These are phyloP conservation scores for Cadophora sp. DNA, from an alignment of 2,329 filamentous ascomycete species.

Conservation along the genomic window DNA sequence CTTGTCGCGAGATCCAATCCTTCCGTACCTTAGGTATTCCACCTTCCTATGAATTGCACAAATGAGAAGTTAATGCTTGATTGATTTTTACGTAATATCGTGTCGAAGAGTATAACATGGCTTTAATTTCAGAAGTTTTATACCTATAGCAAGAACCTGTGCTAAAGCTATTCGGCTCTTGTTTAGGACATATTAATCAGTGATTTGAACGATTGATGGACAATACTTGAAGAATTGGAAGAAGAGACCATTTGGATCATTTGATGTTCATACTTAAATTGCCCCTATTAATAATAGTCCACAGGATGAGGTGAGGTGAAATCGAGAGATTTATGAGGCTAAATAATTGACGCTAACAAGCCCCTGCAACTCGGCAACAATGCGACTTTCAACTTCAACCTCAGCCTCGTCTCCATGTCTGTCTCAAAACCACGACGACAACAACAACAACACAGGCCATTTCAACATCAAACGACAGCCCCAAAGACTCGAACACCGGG, in stretches of 20 bases:
- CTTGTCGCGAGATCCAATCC: not conserved
- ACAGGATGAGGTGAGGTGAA: no score
- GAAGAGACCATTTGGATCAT: no score
- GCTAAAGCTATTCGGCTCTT: no score
- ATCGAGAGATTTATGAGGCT: not conserved
- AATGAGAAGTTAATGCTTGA: not conserved
- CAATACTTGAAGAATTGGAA: no score
- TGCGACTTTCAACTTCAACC: not conserved
- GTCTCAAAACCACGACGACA: not conserved
- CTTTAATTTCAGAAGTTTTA: slow-evolving; percentile 17
- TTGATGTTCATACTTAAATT: no score
- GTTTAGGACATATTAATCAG: no score
- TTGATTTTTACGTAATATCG: not conserved
- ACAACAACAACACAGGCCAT: not conserved
- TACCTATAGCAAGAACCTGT: slow-evolving; percentile 41
- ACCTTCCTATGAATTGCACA: not conserved
- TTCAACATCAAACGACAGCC: not conserved
- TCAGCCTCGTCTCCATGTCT: not conserved
- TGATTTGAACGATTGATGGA: no score
- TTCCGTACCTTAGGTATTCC: no score
- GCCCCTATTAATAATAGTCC: no score
- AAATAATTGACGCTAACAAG: not conserved
- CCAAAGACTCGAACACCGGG: not conserved
- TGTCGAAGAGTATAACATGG: slow-evolving; percentile 26
- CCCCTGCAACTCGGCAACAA: slow-evolving; percentile 7